Evolutionary conservation across 495 filamentous ascomycete genomes (phyloP), one percentile per base, ranked within the genome.

Genomic region (Penicillium antarcticum): DNA sequence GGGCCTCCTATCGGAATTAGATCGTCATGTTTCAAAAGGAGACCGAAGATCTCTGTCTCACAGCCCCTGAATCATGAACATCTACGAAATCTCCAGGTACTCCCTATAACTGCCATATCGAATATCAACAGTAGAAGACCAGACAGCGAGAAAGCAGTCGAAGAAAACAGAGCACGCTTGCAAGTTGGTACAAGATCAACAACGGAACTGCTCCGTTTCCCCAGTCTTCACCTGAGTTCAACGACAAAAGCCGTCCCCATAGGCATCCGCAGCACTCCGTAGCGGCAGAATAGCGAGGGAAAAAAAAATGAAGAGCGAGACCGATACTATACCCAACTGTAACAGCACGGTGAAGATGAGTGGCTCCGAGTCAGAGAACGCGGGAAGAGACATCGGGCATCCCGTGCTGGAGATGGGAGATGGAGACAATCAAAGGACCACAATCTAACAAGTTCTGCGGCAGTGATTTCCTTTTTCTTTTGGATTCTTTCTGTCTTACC

Each of bases 41-140:
- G 24, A 45, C 21, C 16, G 46, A 39, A 37, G 38, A 53, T 62
- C 47, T 62, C 47, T 62, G 56, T 56, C 46, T 62, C 55, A 56
- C 36, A 47, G 34, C 59, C 59, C 59, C 52, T 58, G 52, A 59
- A 48, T 44, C 36, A 41, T 35, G 18, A 37, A 32, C 35, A 18
- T 24, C 17, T 11, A 13, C 4, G 17, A 24, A 43, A 29, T 29
- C 8, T 1, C 26, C 26, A 7, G 0, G 26, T 29, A 29, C 26
- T 23, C 5, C 2, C 3, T 23, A 23, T 2, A 3, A 23, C 5
- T 23, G 21, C 17, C 24, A 33, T 24, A 3, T 18, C 23, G 21
- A 40, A 40, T 17, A 49, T 49, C 29, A 32, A 42, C 46, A 32
- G 14, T n/a, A n/a, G 23, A 29, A 29, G 13, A 8, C 24, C 42